A percentile compares a stretch with the other conserved stretches of the same genome.
Conservation (phyloP, 2,329 filamentous ascomycete genomes). For the Tolypocladium sp. region DNA sequence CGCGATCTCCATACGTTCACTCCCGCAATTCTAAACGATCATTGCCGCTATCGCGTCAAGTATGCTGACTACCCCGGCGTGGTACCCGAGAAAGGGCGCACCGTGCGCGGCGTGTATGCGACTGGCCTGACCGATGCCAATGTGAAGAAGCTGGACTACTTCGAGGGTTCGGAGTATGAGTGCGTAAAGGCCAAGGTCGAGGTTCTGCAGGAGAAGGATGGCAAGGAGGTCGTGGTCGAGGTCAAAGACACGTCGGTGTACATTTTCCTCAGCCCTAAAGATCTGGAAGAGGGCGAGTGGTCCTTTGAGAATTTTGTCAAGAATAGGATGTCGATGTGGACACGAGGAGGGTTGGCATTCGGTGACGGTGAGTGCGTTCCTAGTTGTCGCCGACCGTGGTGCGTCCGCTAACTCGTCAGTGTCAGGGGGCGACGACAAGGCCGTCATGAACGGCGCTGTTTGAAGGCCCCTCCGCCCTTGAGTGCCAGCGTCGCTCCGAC, state of each 20-base stretch:
- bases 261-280: conserved; percentile 42
- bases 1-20: conserved; percentile 51
- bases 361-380: conserved; percentile 21
- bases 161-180: conserved; percentile 71
- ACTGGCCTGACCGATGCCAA: conserved; percentile 72
- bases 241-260: conserved; percentile 53
- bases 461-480: background rate
- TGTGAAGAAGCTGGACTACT: conserved; percentile 65
- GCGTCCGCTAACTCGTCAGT: background rate
- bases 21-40: conserved; percentile 67
- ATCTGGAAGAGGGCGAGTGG: conserved; percentile 71
- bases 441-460: background rate
- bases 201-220: conserved; percentile 33
- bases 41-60: conserved; percentile 61
- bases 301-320: conserved; percentile 75
- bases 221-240: conserved; percentile 27
- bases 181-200: conserved; percentile 46
- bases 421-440: background rate
- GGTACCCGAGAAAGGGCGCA: conserved; percentile 41
- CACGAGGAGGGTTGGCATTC: conserved; percentile 38
- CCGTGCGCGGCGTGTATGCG: conserved; percentile 68
- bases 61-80: conserved; percentile 76
- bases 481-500: background rate
- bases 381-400: background rate
- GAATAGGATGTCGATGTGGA: conserved; percentile 57